Base-by-base conservation (phyloP, 1,139 yeast species). In the Candida labiduridarum region DNA sequence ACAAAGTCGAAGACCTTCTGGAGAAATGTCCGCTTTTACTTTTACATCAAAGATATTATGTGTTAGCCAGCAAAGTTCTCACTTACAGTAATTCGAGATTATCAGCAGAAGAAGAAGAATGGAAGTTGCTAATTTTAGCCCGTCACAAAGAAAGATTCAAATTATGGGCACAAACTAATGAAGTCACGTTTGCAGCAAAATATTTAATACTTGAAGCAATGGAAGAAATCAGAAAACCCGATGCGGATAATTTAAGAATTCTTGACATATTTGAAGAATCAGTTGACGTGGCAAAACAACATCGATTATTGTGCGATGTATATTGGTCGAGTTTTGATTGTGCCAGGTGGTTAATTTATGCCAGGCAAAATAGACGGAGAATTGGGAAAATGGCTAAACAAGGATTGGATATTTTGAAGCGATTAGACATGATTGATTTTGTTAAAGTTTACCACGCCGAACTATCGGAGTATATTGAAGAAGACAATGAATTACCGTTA, bases 221-320 rank as follows among this genome's bases (percentile, higher is more conserved):
- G 43, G 47, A 63, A 44, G 56, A 51, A 14, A 48, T 53, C 10
- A 56, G 59, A 22, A 61, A 63, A 10, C 54, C 54, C 2, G 48
- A 54, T 2, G 45, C 54, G 10, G 63, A 76, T 7, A 68, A 71
- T 19, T 61, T 81, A 36, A 71, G 66, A 22, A 65, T 73, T 2
- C 60, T 81, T 14, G 84, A 80, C 52, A 56, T 66, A 14, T 81
- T 75, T 59, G 82, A 79, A 52, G 76, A 69, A 38, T 78, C 84
- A 0, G 68, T 80, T 18, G 76, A 72, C 19, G 49, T 54, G 3
- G 78, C 82, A 1, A 60, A 64, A 14, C 57, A 58, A 14, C 55
- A 62, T 34, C 68, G 69, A 3, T 60, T 67, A 30, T 63, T 68
- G 58, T 66, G 70, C 36, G 83, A 78, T 48, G 71, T 71, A 4